Evolutionary conservation across 108 stramenopile genomes (phyloP), one percentile per base, ranked within the genome.

Genomic region (Cyclotella baltica): DNA sequence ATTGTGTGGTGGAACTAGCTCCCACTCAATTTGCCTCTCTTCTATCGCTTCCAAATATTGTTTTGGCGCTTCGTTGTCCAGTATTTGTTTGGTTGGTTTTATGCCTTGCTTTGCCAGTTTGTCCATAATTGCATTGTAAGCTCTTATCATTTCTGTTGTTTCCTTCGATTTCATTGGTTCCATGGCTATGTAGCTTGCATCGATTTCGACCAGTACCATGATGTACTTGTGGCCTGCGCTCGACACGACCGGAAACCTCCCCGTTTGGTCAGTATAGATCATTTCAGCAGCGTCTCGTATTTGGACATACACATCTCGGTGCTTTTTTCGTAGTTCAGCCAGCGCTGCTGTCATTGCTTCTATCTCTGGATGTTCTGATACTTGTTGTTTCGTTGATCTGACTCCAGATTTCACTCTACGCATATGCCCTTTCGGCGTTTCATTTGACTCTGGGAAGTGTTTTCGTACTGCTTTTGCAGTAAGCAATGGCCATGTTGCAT

Each of bases 11-110:
- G n/a, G n/a, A n/a, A n/a, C n/a, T n/a, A n/a, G n/a, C n/a, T n/a
- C 30, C 22, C 28, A 70, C 57, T 43, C 4, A 27, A 47, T 66
- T 22, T 64, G 20, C 6, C 47, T 2, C 1, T 2, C 2, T 57
- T 57, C 22, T 20, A 57, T 57, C 25, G 55, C 22, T 57, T 25
- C 3, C 0, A 57, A 25, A 25, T 57, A 57, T 2, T 57, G 2
- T 25, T 57, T 57, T 1, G 73, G 65, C n/a, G 73, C 62, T 65
- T 74, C 73, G 16, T 74, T 65, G 65, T 74, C 72, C 48, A 73
- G 22, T 19, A 73, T 52, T 52, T 73, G 59, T 5, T 29, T 64
- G 9, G 6, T 52, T 18, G 62, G 73, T 55, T 74, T 62, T 15
- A 62, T 31, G 1, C 72, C 59, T 1, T 48, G 2, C 47, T 6